These are phyloP conservation scores for Haematococcus sp. DNA, from an alignment of 139 green algal genomes.

Conservation along the genomic window DNA sequence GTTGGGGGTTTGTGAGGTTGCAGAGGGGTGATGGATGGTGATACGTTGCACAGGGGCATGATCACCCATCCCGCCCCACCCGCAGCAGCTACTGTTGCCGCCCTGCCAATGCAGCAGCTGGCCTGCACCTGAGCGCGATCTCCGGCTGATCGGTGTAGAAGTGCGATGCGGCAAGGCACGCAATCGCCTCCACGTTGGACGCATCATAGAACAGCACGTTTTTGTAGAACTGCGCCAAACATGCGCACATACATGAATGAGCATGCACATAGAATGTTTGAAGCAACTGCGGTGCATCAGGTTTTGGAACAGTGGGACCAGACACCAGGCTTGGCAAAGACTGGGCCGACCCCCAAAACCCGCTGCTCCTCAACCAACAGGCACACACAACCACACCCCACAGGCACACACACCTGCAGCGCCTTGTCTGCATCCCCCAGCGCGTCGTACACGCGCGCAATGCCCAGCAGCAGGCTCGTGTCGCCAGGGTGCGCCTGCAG, in stretches of 20 bases:
- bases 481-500: slow-evolving; percentile 51
- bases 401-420: slow-evolving; percentile 51
- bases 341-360: no score
- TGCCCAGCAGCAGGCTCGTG: slow-evolving; percentile 57
- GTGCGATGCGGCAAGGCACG: slow-evolving; percentile 70
- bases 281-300: no score
- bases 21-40: neutral
- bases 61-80: no score
- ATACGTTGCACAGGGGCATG: neutral
- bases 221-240: slow-evolving; percentile 38
- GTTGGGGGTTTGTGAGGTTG: slow-evolving; percentile 6
- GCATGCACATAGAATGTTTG: no score
- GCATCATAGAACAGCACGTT: slow-evolving; percentile 58
- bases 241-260: no score
- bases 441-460: slow-evolving; percentile 69
- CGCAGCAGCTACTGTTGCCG: no score
- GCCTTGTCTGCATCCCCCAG: slow-evolving; percentile 60
- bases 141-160: slow-evolving; percentile 87
- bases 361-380: no score
- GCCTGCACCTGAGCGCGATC: slow-evolving; percentile 68
- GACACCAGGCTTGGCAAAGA: no score
- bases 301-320: no score
- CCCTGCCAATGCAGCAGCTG: no score
- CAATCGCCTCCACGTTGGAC: slow-evolving; percentile 74
- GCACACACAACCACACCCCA: no score